These are phyloP conservation scores for Zygosaccharomyces sapae DNA, from an alignment of 1,139 yeast genomes.

Conservation along the genomic window DNA sequence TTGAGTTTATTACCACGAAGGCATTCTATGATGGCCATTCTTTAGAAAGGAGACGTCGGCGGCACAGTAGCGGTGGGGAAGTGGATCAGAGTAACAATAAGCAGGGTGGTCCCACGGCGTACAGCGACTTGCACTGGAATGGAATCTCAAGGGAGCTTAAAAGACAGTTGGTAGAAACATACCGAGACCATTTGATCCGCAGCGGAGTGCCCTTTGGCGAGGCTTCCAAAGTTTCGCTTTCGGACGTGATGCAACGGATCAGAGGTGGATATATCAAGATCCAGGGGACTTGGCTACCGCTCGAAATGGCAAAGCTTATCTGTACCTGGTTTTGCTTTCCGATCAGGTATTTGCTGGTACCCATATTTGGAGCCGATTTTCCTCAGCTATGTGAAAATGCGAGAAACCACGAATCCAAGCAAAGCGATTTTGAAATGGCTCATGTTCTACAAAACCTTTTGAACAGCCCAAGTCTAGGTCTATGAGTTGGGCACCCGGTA, in stretches of 20 bases:
- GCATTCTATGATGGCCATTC: conserved; percentile 14
- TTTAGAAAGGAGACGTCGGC: conserved; percentile 12
- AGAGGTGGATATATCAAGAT: conserved; percentile 90
- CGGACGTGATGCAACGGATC: conserved; percentile 60
- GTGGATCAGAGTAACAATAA: background rate
- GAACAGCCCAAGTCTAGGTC: background rate
- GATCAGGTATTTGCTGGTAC: conserved; percentile 71
- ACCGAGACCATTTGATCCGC: conserved; percentile 53
- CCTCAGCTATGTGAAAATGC: conserved; percentile 54
- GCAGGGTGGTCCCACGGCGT: conserved; percentile 10
- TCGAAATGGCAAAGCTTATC: conserved; percentile 57
- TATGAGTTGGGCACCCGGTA: conserved; percentile 2
- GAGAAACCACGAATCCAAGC: conserved; percentile 10
- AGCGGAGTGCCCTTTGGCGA: conserved; percentile 20
- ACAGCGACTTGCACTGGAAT: conserved; percentile 35
- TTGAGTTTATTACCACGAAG: conserved; percentile 12
- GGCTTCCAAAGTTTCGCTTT: conserved; percentile 12
- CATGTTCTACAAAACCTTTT: conserved; percentile 19
- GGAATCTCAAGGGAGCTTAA: conserved; percentile 23
- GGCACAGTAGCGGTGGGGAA: conserved; percentile 11
- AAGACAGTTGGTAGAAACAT: conserved; percentile 51
- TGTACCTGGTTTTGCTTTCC: conserved; percentile 76
- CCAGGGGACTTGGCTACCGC: conserved; percentile 95
- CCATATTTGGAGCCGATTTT: conserved; percentile 73
- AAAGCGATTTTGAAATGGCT: conserved; percentile 13